phyloP scores from a whole-genome alignment of 176 grass and related monocot genomes.

The Chrysopogon serrulatus region DNA sequence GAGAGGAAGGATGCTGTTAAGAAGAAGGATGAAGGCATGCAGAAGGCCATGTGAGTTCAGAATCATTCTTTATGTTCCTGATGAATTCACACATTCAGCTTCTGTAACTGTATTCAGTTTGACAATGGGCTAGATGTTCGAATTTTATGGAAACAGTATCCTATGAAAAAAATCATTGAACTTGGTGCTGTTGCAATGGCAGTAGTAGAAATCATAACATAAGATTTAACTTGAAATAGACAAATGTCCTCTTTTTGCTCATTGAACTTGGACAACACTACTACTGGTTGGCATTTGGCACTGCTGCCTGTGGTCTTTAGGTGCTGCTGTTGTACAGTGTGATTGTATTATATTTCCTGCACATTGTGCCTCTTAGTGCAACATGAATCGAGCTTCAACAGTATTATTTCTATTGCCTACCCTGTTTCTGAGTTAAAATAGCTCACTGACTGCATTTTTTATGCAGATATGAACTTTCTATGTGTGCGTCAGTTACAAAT shows the following conservation, averaged over 20 bases:
- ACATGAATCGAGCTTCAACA: not conserved
- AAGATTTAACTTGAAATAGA: not conserved
- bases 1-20: constrained; percentile 32
- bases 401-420: not conserved
- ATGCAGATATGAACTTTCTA: constrained; percentile 69
- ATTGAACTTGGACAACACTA: not conserved
- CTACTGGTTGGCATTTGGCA: not conserved
- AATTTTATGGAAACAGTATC: not conserved
- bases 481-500: constrained; percentile 73
- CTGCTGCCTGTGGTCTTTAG: not conserved
- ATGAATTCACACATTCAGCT: not conserved
- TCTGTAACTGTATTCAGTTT: not conserved
- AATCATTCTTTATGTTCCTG: not conserved
- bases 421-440: constrained; percentile 18
- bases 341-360: not conserved
- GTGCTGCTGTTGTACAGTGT: not conserved
- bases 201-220: not conserved
- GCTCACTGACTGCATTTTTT: not conserved
- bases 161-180: too few relatives aligned
- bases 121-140: not conserved
- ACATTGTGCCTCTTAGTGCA: not conserved
- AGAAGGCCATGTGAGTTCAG: constrained; percentile 44
- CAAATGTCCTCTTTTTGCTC: not conserved
- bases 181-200: not conserved
- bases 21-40: constrained; percentile 51